phyloP scores from a whole-genome alignment of 257 asterid species.

The Solanum rostratum region DNA sequence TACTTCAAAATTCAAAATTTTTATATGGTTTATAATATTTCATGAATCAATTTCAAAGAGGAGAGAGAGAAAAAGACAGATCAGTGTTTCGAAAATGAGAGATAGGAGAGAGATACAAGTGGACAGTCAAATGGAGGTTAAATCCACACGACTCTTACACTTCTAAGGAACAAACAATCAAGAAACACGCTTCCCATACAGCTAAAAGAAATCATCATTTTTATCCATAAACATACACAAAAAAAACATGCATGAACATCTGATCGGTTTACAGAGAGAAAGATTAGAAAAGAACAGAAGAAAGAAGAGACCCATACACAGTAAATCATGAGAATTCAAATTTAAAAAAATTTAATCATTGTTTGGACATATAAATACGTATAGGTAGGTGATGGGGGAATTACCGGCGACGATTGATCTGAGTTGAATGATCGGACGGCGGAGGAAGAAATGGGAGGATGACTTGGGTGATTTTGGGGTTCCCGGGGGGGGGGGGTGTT shows the following conservation, averaged over 20 bases:
- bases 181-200: constrained; percentile 1
- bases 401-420: not conserved
- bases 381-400: not conserved
- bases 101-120: not conserved
- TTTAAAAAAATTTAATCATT: not conserved
- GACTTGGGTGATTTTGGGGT: not conserved
- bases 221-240: constrained; percentile 1
- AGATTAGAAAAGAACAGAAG: not conserved
- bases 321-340: not conserved
- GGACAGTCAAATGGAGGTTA: not conserved
- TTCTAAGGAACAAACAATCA: not conserved
- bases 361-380: not conserved
- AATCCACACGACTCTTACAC: not conserved
- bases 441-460: not conserved
- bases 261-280: not conserved
- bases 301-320: not conserved
- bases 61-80: not conserved
- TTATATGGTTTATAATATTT: not conserved
- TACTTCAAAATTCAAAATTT: not conserved
- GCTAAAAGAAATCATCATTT: not conserved
- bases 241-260: not conserved
- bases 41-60: not conserved
- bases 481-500: not conserved
- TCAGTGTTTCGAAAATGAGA: not conserved
- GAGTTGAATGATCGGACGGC: not conserved